Evolutionary conservation across 2,329 filamentous ascomycete genomes (phyloP).

Genomic region (Diaporthe batatas): DNA sequence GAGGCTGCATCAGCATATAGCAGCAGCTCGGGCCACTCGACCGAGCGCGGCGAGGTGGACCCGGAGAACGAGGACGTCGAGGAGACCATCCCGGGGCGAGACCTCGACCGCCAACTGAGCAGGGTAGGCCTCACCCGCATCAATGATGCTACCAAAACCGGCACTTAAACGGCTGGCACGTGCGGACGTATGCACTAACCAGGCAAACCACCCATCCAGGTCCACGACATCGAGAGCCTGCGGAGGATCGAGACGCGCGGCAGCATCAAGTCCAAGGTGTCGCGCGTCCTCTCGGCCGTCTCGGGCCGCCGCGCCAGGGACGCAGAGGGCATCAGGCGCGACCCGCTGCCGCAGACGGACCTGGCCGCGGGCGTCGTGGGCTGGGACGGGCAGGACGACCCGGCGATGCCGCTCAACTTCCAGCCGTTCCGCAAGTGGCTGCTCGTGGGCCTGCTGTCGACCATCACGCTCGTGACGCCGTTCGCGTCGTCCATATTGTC

Average conservation of each 20-base stretch:
- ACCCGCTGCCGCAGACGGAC: slow-evolving; percentile 61
- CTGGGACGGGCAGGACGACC: slow-evolving; percentile 71
- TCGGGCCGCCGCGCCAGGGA: slow-evolving; percentile 44
- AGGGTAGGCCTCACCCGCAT: slow-evolving; percentile 41
- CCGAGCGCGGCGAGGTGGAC: slow-evolving; percentile 43
- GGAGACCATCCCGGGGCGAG: slow-evolving; percentile 47
- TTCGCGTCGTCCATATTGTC: slow-evolving; percentile 74
- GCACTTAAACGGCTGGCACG: no score
- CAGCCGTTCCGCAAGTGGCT: slow-evolving; percentile 68
- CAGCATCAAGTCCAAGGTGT: slow-evolving; percentile 47
- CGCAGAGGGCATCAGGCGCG: slow-evolving; percentile 51
- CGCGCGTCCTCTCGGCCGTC: slow-evolving; percentile 48
- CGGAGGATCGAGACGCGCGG: slow-evolving; percentile 43
- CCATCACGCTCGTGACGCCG: slow-evolving; percentile 75
- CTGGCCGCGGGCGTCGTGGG: slow-evolving; percentile 68
- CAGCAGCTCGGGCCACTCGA: slow-evolving; percentile 26
- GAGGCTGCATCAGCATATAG: slow-evolving; percentile 17
- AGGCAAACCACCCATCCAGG: slow-evolving; percentile 35
- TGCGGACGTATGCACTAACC: slow-evolving; percentile 11
- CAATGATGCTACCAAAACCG: no score
- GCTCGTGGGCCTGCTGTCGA: slow-evolving; percentile 66
- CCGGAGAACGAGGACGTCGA: slow-evolving; percentile 50
- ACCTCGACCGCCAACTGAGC: slow-evolving; percentile 48
- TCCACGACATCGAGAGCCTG: slow-evolving; percentile 42
- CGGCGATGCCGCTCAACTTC: slow-evolving; percentile 72